Conservation (phyloP, 805 yeast genomes). For the Starmera pachycereana region DNA sequence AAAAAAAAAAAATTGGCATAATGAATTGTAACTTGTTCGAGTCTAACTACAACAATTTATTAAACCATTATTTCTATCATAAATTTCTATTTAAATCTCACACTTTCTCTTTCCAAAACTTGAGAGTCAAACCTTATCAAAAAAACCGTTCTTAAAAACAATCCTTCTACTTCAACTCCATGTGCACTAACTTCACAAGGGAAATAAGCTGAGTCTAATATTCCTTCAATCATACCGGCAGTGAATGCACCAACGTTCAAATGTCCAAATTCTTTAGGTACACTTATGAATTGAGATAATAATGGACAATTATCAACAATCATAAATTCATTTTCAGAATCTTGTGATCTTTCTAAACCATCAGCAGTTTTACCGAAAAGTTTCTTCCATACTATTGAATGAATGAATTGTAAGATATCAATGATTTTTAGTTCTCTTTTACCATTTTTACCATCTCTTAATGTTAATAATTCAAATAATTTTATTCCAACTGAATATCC, state of each 20-base stretch:
- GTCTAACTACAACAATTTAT: neutral
- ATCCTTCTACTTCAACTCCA: slow-evolving; percentile 48
- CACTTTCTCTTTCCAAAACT: slow-evolving; percentile 44
- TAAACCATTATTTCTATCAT: slow-evolving; percentile 8
- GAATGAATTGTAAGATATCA: slow-evolving; percentile 62
- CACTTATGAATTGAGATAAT: slow-evolving; percentile 59
- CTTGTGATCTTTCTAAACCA: slow-evolving; percentile 63
- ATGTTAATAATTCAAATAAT: slow-evolving; percentile 53
- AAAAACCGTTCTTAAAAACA: slow-evolving; percentile 63
- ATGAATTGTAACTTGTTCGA: too few species aligned
- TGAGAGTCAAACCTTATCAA: slow-evolving; percentile 57
- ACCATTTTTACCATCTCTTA: slow-evolving; percentile 57
- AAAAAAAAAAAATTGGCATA: too few species aligned
- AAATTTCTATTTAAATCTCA: slow-evolving; percentile 21
- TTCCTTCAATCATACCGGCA: slow-evolving; percentile 81
- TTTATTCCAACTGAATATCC: slow-evolving; percentile 76
- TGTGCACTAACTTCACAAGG: slow-evolving; percentile 79
- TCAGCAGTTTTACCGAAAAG: slow-evolving; percentile 69
- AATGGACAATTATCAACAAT: slow-evolving; percentile 69
- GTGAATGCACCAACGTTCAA: slow-evolving; percentile 74
- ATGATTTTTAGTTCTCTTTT: slow-evolving; percentile 59
- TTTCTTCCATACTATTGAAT: slow-evolving; percentile 61
- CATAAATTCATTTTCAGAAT: slow-evolving; percentile 46
- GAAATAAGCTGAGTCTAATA: slow-evolving; percentile 63
- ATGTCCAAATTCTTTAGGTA: slow-evolving; percentile 70